Percentiles rank a stretch among this genome's conserved stretches.
These are phyloP conservation scores for Ogataea polymorpha DNA, from an alignment of 805 yeast species.

Conservation along the genomic window DNA sequence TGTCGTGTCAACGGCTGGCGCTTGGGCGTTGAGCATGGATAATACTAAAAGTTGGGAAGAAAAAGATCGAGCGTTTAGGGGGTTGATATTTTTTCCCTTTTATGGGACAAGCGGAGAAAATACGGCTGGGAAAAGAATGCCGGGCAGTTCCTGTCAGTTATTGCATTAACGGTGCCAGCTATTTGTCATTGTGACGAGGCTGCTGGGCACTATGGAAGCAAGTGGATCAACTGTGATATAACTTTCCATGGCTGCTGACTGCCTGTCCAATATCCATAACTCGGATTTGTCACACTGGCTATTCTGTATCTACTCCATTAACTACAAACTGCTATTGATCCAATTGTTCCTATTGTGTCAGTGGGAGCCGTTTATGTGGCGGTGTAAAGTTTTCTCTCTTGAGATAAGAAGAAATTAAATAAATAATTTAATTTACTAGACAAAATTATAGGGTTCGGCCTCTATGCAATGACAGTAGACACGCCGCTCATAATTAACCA, in stretches of 20 bases:
- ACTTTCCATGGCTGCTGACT: not conserved
- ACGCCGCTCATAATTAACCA: constrained; percentile 5
- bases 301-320: not conserved
- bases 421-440: not conserved
- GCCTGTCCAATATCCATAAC: not conserved
- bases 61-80: constrained; percentile 11
- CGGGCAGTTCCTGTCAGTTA: not conserved
- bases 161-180: no score
- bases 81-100: constrained; percentile 7
- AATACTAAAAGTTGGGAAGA: constrained; percentile 4
- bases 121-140: not conserved
- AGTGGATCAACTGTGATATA: no score
- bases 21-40: constrained; percentile 18
- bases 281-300: not conserved
- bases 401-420: not conserved
- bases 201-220: no score
- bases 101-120: constrained; percentile 5
- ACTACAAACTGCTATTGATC: not conserved
- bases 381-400: constrained; percentile 1
- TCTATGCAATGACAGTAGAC: not conserved
- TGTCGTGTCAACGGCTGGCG: constrained; percentile 11
- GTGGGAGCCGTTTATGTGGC: constrained; percentile 3
- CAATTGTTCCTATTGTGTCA: not conserved
- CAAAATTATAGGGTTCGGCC: no score
- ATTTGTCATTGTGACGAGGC: no score